A percentile compares a stretch with the other conserved stretches of the same genome.
These are phyloP conservation scores for Aspergillus coremiiformis DNA, from an alignment of 495 filamentous ascomycete genomes.

Conservation along the genomic window DNA sequence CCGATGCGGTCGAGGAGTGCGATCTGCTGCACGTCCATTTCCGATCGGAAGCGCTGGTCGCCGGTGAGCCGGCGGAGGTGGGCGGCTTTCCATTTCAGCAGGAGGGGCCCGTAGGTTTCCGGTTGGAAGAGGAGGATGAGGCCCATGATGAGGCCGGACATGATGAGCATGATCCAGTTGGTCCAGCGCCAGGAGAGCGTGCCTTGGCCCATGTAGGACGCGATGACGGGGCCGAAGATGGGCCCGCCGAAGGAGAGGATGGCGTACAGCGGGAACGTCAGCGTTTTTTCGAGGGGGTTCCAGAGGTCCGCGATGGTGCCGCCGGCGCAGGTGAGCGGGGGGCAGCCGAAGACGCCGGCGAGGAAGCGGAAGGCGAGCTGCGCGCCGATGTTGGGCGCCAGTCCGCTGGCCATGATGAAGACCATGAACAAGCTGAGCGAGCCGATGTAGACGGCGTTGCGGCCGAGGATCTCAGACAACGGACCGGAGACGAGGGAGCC, in stretches of 20 bases:
- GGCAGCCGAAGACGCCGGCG: conserved; percentile 44
- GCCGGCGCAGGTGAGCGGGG: conserved; percentile 46
- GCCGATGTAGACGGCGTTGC: conserved; percentile 51
- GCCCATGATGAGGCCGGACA: conserved; percentile 33
- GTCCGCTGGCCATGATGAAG: conserved; percentile 44
- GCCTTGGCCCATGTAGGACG: conserved; percentile 39
- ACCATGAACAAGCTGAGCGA: conserved; percentile 45
- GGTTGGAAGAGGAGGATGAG: conserved; percentile 42
- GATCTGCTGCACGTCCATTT: conserved; percentile 38
- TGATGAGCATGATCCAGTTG: conserved; percentile 46
- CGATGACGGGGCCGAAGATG: conserved; percentile 40
- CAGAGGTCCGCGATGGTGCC: conserved; percentile 47
- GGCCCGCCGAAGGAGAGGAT: conserved; percentile 41
- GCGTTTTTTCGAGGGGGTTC: conserved; percentile 41
- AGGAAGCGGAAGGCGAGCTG: conserved; percentile 47
- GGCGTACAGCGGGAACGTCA: conserved; percentile 44
- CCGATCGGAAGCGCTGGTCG: conserved; percentile 36
- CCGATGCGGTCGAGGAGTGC: conserved; percentile 28
- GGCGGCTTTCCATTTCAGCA: conserved; percentile 46
- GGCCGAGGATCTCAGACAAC: conserved; percentile 52
- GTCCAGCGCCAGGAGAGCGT: conserved; percentile 45
- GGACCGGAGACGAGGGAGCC: conserved; percentile 47
- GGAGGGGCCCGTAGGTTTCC: conserved; percentile 45
- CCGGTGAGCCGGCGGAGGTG: conserved; percentile 40
- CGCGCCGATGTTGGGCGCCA: conserved; percentile 45